Percentiles rank a stretch among this genome's conserved stretches.
Evolutionary conservation across 1,284 basidiomycete genomes (phyloP).

Genomic region (Blastosporella zonata): DNA sequence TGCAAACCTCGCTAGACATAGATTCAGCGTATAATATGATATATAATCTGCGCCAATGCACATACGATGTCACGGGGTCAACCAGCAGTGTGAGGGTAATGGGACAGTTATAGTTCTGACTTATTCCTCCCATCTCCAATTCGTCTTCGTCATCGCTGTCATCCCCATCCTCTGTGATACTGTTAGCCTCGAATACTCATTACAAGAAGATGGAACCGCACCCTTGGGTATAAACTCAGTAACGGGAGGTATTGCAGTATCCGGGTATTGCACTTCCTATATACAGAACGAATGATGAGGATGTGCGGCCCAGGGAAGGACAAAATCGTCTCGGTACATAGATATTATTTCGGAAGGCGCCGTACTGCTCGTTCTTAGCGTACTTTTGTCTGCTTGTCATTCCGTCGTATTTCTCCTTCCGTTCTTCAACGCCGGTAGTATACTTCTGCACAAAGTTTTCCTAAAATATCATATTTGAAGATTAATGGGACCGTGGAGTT

Average conservation of each 20-base stretch:
- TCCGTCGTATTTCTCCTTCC: conserved; percentile 45
- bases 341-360: conserved; percentile 60
- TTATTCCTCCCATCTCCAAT: conserved; percentile 77
- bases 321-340: conserved; percentile 51
- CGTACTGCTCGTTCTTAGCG: conserved; percentile 58
- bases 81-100: conserved; percentile 62
- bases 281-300: conserved; percentile 8
- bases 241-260: conserved; percentile 71
- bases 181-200: conserved; percentile 1
- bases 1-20: conserved; percentile 51
- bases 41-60: conserved; percentile 14
- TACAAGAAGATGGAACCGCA: conserved; percentile 29
- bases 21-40: conserved; percentile 11
- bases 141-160: conserved; percentile 77
- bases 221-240: conserved; percentile 70
- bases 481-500: not conserved
- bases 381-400: conserved; percentile 77
- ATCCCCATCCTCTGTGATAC: conserved; percentile 64
- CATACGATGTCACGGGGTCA: conserved; percentile 76
- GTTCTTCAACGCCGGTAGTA: conserved; percentile 38
- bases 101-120: conserved; percentile 80
- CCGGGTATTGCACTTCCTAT: conserved; percentile 69
- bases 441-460: conserved; percentile 46
- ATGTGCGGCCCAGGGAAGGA: not conserved
- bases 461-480: conserved; percentile 30